Evolutionary conservation across 2,329 filamentous ascomycete genomes (phyloP).

Genomic region (Fusarium falciforme): DNA sequence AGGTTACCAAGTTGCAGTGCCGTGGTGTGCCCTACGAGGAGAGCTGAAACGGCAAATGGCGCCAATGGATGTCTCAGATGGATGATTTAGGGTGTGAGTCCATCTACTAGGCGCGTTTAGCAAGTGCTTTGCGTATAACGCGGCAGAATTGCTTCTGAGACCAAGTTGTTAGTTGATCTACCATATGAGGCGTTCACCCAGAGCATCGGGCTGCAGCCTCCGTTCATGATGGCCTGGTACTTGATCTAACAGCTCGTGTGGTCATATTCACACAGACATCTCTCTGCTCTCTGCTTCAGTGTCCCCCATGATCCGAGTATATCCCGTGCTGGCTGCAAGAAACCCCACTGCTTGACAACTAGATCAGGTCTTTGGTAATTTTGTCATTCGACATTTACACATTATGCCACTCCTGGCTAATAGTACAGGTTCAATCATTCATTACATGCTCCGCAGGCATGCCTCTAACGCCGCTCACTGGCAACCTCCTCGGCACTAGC

Average conservation of each 20-base stretch:
- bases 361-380: not conserved
- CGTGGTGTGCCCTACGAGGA: not conserved
- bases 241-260: not conserved
- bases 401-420: slow-evolving; percentile 19
- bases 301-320: not conserved
- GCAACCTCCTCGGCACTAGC: slow-evolving; percentile 38
- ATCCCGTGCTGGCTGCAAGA: not conserved
- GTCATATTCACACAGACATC: not conserved
- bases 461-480: slow-evolving; percentile 30
- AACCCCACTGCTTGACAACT: not conserved
- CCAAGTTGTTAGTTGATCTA: not conserved
- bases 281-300: not conserved
- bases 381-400: slow-evolving; percentile 30
- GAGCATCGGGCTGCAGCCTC: not conserved
- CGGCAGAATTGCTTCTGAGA: not conserved
- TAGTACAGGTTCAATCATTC: slow-evolving; percentile 11
- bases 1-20: not conserved
- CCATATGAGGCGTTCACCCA: not conserved
- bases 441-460: not conserved
- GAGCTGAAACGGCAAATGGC: not conserved
- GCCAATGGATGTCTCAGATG: not conserved
- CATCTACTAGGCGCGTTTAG: not conserved
- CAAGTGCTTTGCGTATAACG: not conserved
- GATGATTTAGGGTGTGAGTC: not conserved
- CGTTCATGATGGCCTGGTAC: not conserved